Evolutionary conservation across 108 stramenopile species (phyloP), one percentile per base, ranked within the genome.

Genomic region (Pseudonitzschia multiseries): DNA sequence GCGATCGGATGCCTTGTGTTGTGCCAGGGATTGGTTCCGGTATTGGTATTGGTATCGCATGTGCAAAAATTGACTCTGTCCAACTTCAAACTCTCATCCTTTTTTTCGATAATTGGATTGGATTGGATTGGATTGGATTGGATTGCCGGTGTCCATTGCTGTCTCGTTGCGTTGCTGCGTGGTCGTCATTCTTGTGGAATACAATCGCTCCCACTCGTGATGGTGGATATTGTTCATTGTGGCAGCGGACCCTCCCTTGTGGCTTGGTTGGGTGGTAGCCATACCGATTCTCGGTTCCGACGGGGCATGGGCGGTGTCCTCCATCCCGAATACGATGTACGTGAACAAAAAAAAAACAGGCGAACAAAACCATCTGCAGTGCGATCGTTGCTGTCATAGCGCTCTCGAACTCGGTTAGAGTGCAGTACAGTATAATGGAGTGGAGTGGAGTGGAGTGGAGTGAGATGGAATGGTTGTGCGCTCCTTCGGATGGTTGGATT

Each of bases 241-340:
- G 9, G 14, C 36, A 62, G 61, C 29, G 91, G 92, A 75, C 94
- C 94, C 5, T 27, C 80, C 0, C 28, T 87, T n/a, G 91, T 97
- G 13, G 93, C 96, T 4, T 79, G 82, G 60, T 21, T 95, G 28
- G 94, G 94, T 27, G 93, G 93, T 13, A 78, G 80, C 15, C 96
- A 97, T 68, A 86, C 90, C 15, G 96, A 97, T 72, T 84, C 80
- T 18, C 74, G 96, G 12, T 88, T 80, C 72, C 81, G 91, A 46
- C 74, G 94, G 36, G 85, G 87, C 0, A 85, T 90, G 87, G 96
- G 96, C 22, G 96, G 96, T 17, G 71, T 63, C 3, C 57, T 95
- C 62, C 33, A 73, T 33, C 79, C 81, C 21, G 76, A 78, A 13
- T 83, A 79, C 32, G 94, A 94, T 46, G 65, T 56, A 56, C 54